Evolutionary conservation across 2,329 filamentous ascomycete species (phyloP).

Genomic region (Graphiopsis chlorocephala): DNA sequence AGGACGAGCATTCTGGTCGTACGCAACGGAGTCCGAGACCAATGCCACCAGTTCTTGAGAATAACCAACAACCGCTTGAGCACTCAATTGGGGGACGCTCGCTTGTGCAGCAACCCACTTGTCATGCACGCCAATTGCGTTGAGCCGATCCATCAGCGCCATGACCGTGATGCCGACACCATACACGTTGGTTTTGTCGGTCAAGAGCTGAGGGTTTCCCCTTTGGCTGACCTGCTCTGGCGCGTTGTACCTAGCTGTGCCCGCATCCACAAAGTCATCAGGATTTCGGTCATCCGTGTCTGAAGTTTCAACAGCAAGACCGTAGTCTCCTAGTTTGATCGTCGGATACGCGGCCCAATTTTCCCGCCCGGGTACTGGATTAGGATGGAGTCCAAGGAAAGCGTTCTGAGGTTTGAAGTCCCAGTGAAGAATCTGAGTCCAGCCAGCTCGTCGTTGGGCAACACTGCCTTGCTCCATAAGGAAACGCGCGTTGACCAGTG

Average conservation of each 20-base stretch:
- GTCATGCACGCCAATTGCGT: not conserved
- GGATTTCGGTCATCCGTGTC: not conserved
- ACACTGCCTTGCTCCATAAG: conserved; percentile 18
- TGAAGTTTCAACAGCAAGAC: conserved; percentile 9
- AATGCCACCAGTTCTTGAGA: conserved; percentile 6
- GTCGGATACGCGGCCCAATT: not conserved
- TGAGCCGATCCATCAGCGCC: conserved; percentile 4
- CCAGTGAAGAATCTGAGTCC: conserved; percentile 55
- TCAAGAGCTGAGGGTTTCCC: not conserved
- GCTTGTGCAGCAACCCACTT: not conserved
- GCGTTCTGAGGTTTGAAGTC: conserved; percentile 98
- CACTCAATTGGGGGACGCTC: not conserved
- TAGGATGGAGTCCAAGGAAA: not conserved
- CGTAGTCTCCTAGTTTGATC: conserved; percentile 15
- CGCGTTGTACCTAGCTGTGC: not conserved
- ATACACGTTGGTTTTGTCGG: conserved; percentile 19
- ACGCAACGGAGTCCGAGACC: conserved; percentile 13
- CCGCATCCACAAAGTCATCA: not conserved
- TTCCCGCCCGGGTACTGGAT: not conserved
- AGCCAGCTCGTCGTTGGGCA: not conserved
- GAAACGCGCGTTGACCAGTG: conserved; percentile 19
- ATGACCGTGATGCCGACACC: conserved; percentile 20
- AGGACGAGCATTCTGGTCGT: conserved; percentile 5
- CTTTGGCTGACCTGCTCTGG: not conserved
- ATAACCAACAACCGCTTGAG: not conserved